Conservation (phyloP, 2,329 filamentous ascomycete species). For the Polychaeton citri region DNA sequence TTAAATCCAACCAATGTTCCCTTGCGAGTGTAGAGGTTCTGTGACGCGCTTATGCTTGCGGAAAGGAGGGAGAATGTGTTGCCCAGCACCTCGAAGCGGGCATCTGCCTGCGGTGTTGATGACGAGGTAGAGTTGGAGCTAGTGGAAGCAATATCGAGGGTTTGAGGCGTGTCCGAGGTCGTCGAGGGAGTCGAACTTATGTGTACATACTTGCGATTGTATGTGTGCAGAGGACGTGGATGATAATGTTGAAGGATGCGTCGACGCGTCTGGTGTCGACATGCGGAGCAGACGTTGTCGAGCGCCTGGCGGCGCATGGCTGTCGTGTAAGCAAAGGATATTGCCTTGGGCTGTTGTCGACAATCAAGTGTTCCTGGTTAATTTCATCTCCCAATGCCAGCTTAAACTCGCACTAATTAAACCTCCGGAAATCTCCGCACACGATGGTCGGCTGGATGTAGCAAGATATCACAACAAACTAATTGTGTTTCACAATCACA, state of each 20-base stretch:
- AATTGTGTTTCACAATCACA: no score
- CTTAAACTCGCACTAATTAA: no score
- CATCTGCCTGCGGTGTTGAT: constrained; percentile 49
- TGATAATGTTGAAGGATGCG: constrained; percentile 3
- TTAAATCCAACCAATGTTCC: constrained; percentile 83
- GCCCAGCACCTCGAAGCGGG: constrained; percentile 85
- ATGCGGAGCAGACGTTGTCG: constrained; percentile 14
- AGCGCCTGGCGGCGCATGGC: constrained; percentile 19
- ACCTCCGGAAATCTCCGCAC: no score
- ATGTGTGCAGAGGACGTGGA: constrained; percentile 1
- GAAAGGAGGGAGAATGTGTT: constrained; percentile 88
- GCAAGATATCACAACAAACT: no score
- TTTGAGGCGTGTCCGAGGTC: constrained; percentile 22
- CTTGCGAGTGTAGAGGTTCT: constrained; percentile 81
- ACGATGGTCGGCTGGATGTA: no score
- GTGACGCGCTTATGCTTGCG: constrained; percentile 81
- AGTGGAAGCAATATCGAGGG: constrained; percentile 16
- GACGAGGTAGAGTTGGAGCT: constrained; percentile 1
- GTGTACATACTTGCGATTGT: constrained; percentile 26
- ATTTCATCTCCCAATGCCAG: no score
- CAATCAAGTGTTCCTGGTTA: no score
- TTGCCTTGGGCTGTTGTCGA: no score
- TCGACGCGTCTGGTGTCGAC: constrained; percentile 9
- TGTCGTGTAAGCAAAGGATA: no score
- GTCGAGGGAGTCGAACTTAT: constrained; percentile 32